phyloP scores from a whole-genome alignment of 768 basidiomycete genomes.

The Boletus rufocinnamomeus region DNA sequence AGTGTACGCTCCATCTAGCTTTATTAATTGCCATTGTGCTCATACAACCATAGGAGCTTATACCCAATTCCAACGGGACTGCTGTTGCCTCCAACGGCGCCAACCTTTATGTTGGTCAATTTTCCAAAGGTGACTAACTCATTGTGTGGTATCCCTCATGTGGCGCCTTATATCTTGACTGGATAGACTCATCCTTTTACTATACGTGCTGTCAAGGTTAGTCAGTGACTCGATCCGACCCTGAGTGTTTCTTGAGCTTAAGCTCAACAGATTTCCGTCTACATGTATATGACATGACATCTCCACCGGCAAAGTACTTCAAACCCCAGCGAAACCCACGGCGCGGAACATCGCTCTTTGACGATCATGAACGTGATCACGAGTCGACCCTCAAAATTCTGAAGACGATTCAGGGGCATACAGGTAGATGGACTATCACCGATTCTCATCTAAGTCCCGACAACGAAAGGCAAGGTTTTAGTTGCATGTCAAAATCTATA shows the following conservation, averaged over 20 bases:
- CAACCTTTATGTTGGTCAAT: conserved; percentile 87
- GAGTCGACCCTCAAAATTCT: conserved; percentile 49
- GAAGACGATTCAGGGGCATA: conserved; percentile 72
- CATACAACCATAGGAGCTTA: conserved; percentile 49
- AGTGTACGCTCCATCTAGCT: conserved; percentile 44
- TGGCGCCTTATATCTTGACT: conserved; percentile 5
- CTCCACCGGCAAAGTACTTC: conserved; percentile 39
- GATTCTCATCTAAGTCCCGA: conserved; percentile 90
- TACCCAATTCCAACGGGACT: conserved; percentile 81
- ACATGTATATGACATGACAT: conserved; percentile 82
- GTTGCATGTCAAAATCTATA: conserved; percentile 49
- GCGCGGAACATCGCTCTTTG: conserved; percentile 20
- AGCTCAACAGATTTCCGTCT: conserved; percentile 73
- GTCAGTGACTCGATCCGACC: conserved; percentile 3
- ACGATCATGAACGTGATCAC: conserved; percentile 43
- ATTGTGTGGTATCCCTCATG: background rate
- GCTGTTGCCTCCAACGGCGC: conserved; percentile 70
- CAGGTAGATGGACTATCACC: conserved; percentile 91
- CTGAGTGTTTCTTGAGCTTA: background rate
- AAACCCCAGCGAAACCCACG: conserved; percentile 16
- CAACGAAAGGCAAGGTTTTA: conserved; percentile 66
- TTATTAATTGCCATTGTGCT: background rate
- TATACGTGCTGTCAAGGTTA: conserved; percentile 88
- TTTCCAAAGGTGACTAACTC: conserved; percentile 57
- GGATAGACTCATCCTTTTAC: conserved; percentile 82